Conservation (phyloP, 176 grass and related monocot genomes). For the Luzula sylvatica region DNA sequence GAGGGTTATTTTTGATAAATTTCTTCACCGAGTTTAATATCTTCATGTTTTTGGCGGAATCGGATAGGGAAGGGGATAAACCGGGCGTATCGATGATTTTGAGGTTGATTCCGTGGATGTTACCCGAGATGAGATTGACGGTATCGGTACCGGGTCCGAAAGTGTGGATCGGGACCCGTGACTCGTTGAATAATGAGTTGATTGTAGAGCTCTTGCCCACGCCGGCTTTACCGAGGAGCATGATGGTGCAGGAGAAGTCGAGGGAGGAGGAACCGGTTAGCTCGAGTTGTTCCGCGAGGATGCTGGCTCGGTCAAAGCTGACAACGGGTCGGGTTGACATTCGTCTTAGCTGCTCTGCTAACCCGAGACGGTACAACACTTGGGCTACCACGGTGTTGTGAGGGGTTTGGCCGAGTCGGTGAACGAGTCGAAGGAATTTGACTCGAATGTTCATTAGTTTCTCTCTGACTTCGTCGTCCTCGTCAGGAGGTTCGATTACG, state of each 20-base stretch:
- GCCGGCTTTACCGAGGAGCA: conserved; percentile 88
- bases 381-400: conserved; percentile 94
- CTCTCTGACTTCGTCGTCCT: conserved; percentile 74
- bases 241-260: conserved; percentile 83
- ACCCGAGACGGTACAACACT: conserved; percentile 82
- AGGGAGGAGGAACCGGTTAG: conserved; percentile 46
- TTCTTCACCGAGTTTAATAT: conserved; percentile 71
- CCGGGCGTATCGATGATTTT: conserved; percentile 94
- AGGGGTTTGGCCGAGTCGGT: conserved; percentile 72
- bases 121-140: conserved; percentile 63
- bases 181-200: conserved; percentile 80
- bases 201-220: conserved; percentile 96
- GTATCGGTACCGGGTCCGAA: conserved; percentile 64
- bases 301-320: conserved; percentile 56
- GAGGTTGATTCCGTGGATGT: conserved; percentile 66
- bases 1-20: conserved; percentile 51
- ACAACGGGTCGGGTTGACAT: conserved; percentile 44
- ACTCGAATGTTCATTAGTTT: conserved; percentile 91
- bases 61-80: conserved; percentile 56
- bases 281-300: conserved; percentile 79
- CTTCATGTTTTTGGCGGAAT: conserved; percentile 68
- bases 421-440: conserved; percentile 77
- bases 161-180: conserved; percentile 48
- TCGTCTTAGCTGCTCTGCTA: conserved; percentile 87
- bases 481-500: too few relatives aligned